Conservation (phyloP, 306 rosid genomes). For the Ammopiptanthus mongolicus region DNA sequence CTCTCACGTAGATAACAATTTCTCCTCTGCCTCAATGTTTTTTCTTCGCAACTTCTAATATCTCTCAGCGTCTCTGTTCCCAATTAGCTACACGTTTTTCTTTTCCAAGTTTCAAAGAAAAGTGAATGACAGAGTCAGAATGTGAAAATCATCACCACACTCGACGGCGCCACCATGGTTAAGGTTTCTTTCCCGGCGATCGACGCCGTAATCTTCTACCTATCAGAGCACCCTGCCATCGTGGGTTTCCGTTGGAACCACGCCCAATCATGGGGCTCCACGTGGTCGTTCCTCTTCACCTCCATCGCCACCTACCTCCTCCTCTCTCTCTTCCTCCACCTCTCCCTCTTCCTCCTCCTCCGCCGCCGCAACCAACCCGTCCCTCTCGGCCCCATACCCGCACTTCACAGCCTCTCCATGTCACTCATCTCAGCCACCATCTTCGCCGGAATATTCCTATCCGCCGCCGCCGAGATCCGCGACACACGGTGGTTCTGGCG, state of each 20-base stretch:
- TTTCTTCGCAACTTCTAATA: too few relatives aligned
- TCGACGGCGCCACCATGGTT: background rate
- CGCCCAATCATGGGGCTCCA: constrained; percentile 77
- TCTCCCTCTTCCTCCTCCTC: constrained; percentile 29
- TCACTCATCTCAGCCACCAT: constrained; percentile 63
- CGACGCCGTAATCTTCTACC: constrained; percentile 42
- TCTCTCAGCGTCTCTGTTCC: background rate
- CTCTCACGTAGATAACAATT: too few relatives aligned
- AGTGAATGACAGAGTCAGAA: background rate
- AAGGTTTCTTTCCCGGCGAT: background rate
- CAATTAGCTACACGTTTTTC: background rate
- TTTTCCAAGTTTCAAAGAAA: background rate
- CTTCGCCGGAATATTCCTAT: constrained; percentile 62
- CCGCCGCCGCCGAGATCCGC: constrained; percentile 68
- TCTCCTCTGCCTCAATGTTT: too few relatives aligned
- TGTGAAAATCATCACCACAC: background rate
- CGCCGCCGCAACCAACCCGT: constrained; percentile 33
- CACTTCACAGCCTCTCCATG: constrained; percentile 66
- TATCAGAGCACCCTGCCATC: constrained; percentile 79
- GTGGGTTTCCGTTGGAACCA: constrained; percentile 82
- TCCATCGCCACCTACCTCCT: constrained; percentile 48
- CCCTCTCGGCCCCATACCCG: constrained; percentile 71
- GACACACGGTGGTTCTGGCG: constrained; percentile 94
- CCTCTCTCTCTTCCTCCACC: constrained; percentile 47
- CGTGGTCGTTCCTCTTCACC: constrained; percentile 86